Evolutionary conservation across 129 eudicot species (phyloP).

Genomic region (Saposhnikovia divaricata): DNA sequence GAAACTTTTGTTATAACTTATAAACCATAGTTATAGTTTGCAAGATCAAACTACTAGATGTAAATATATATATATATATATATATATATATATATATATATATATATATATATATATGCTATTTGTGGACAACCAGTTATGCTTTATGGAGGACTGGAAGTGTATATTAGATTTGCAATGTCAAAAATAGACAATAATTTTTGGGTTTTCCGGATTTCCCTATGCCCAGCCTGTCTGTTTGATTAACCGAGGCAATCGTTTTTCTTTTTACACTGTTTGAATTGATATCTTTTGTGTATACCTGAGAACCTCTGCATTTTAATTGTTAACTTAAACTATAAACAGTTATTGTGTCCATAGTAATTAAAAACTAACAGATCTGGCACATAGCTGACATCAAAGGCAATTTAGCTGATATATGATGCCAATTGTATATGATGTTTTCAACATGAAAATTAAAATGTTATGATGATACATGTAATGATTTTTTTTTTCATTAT

Average conservation of each 20-base stretch:
- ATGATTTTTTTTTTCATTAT: not conserved
- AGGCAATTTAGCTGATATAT: not conserved
- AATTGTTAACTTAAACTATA: not conserved
- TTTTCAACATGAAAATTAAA: not conserved
- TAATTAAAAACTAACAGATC: not conserved
- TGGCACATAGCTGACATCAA: not conserved
- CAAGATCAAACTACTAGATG: not conserved
- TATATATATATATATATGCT: too few species aligned
- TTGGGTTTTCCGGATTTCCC: not conserved
- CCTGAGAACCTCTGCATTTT: not conserved
- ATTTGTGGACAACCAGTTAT: too few species aligned
- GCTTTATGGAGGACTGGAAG: not conserved
- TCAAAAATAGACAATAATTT: not conserved
- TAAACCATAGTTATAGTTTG: not conserved
- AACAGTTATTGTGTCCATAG: not conserved
- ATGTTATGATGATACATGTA: not conserved
- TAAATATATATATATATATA: too few species aligned
- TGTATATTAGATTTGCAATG: not conserved
- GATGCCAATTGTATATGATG: not conserved
- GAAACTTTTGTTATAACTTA: not conserved
- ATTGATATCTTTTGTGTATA: not conserved
- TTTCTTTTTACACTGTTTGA: not conserved
- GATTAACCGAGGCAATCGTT: not conserved
- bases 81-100: too few species aligned
- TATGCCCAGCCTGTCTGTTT: not conserved